Percentiles rank a stretch among this genome's conserved stretches.
phyloP scores from a whole-genome alignment of 2,329 filamentous ascomycete genomes.

The Ascomycota sp. region DNA sequence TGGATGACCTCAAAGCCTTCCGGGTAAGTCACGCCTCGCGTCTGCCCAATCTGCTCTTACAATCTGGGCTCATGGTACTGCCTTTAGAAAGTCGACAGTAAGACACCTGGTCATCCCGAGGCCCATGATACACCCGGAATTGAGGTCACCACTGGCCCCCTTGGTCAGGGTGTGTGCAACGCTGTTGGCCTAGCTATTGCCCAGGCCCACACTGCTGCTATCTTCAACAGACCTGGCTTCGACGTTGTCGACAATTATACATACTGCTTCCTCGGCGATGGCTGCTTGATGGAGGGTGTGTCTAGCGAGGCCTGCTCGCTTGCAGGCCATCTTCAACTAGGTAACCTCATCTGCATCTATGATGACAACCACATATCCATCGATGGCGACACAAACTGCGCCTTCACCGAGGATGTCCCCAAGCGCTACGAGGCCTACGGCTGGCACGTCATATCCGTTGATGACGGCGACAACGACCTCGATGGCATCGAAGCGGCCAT shows the following conservation, averaged over 20 bases:
- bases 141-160: slow-evolving; percentile 93
- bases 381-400: slow-evolving; percentile 84
- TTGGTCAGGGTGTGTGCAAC: slow-evolving; percentile 92
- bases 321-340: slow-evolving; percentile 89
- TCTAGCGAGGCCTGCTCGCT: slow-evolving; percentile 77
- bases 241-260: slow-evolving; percentile 91
- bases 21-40: slow-evolving; percentile 39
- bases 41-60: slow-evolving; percentile 1
- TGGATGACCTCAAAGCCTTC: slow-evolving; percentile 92
- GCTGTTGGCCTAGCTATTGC: slow-evolving; percentile 95
- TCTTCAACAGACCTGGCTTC: slow-evolving; percentile 93
- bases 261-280: slow-evolving; percentile 90
- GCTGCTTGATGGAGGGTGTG: slow-evolving; percentile 96
- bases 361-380: slow-evolving; percentile 96
- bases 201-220: slow-evolving; percentile 70
- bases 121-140: slow-evolving; percentile 87
- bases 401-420: slow-evolving; percentile 89
- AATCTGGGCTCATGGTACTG: slow-evolving; percentile 2
- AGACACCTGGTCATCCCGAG: slow-evolving; percentile 90
- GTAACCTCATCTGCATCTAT: slow-evolving; percentile 90
- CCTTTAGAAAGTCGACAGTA: slow-evolving; percentile 34
- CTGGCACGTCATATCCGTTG: slow-evolving; percentile 74
- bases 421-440: slow-evolving; percentile 94
- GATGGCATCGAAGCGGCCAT: slow-evolving; percentile 74
- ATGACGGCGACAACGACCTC: slow-evolving; percentile 75